Evolutionary conservation across 106 monocot species (phyloP).

Genomic region (Acanthochlamys bracteata): DNA sequence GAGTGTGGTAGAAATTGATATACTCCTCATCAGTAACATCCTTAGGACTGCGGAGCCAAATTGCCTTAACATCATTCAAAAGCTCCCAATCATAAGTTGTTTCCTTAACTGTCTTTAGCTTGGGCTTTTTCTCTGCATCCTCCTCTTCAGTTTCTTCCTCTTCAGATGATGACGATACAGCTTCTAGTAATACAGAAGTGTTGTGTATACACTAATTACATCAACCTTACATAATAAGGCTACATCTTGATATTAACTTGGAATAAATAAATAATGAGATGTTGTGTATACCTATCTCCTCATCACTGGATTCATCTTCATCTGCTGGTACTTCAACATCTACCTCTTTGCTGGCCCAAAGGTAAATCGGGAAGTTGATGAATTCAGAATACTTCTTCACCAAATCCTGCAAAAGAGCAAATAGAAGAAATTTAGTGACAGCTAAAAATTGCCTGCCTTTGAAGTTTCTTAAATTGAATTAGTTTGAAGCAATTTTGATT

Average conservation of each 20-base stretch:
- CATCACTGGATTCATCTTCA: conserved; percentile 74
- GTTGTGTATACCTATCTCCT: conserved; percentile 71
- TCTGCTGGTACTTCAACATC: conserved; percentile 94
- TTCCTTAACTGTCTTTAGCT: conserved; percentile 80
- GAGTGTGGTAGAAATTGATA: conserved; percentile 79
- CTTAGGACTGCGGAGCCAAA: conserved; percentile 93
- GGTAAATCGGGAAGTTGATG: conserved; percentile 97
- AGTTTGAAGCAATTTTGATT: no score
- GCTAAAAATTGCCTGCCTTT: no score
- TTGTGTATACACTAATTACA: no score
- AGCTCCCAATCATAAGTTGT: conserved; percentile 83
- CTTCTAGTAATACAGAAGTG: conserved; percentile 11
- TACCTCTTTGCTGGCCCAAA: conserved; percentile 95
- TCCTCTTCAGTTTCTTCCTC: conserved; percentile 63
- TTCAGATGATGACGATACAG: conserved; percentile 46
- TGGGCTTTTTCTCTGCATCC: conserved; percentile 65
- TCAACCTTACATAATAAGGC: neutral
- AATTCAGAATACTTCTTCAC: conserved; percentile 98
- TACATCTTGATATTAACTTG: neutral
- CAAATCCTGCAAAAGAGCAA: conserved; percentile 51
- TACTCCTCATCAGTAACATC: conserved; percentile 98
- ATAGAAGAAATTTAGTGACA: neutral
- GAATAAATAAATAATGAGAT: neutral
- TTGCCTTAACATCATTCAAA: conserved; percentile 95
- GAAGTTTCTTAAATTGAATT: no score